Base-by-base conservation (phyloP, 495 filamentous ascomycete genomes). In the Aspergillus bertholletiae region DNA sequence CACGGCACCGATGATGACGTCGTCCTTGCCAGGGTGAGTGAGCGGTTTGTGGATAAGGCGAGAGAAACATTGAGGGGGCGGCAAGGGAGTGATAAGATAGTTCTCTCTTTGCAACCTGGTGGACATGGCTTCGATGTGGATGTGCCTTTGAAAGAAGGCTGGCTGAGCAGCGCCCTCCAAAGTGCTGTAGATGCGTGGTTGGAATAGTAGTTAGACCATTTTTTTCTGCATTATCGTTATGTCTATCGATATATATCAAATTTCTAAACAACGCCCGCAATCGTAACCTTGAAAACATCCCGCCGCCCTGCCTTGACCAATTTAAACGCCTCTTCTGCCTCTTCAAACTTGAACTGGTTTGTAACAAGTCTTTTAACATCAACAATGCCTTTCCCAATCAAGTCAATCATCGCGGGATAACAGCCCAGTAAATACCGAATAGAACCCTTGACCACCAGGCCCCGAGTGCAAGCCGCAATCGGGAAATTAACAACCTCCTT, bases 401-500 rank as follows among this genome's bases (percentile, higher is more conserved):
- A 72, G 50, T 87, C 78, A n/a, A 95, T 80, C 2, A 89, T 88
- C 2, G 88, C 76, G 62, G 79, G 74, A 60, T 92, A 92, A 66
- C 92, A 89, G 8, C 88, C 88, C 48, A 79, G 79, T 17, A 81
- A 81, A 64, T 94, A 95, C 21, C 90, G 82, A 73, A 92, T 93
- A 56, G 82, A 86, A 18, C 89, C 89, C 66, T 84, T 85, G 12
- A 88, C 77, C 13, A 81, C 87, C 5, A 94, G 75, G 67, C 92
- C 90, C 72, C 92, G 91, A 4, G 81, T 76, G 63, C 87, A 89
- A 23, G 84, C 81, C 76, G 89, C 85, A 63, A 95, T 94, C 28
- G 90, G 90, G 72, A 91, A 88, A 18, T 65, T 80, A 71, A 93
- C 88, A 56, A 89, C 81, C 5, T 80, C 62, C 65, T 84, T 85